phyloP scores from a whole-genome alignment of 1,284 basidiomycete species.

The Boletus holoroseus region DNA sequence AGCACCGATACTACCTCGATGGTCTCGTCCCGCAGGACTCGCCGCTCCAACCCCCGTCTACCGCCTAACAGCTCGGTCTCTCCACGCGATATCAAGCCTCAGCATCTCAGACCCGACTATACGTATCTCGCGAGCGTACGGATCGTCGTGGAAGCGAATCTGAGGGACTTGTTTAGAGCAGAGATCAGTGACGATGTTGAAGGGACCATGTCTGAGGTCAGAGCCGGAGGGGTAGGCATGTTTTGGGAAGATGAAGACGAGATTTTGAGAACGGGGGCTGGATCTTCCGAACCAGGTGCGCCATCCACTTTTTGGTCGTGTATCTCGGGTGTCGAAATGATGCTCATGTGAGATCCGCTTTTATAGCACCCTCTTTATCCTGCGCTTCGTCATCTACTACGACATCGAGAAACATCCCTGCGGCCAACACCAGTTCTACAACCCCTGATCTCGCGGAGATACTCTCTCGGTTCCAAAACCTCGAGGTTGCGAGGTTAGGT shows the following conservation, averaged over 20 bases:
- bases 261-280: constrained; percentile 4
- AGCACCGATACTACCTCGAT: neutral
- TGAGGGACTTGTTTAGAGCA: constrained; percentile 26
- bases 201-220: neutral
- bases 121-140: constrained; percentile 37
- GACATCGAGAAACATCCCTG: neutral
- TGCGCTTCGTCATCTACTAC: neutral
- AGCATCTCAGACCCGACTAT: constrained; percentile 40
- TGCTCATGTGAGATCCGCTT: neutral
- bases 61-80: constrained; percentile 1
- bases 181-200: neutral
- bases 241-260: constrained; percentile 29
- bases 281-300: constrained; percentile 6
- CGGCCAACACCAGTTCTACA: neutral
- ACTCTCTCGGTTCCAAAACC: constrained; percentile 36
- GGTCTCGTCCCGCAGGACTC: constrained; percentile 7
- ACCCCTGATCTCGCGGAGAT: constrained; percentile 20
- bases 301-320: neutral
- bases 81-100: constrained; percentile 24
- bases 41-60: constrained; percentile 15
- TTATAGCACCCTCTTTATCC: neutral
- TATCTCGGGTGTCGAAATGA: neutral
- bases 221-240: constrained; percentile 16
- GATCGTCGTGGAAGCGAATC: constrained; percentile 37
- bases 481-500: constrained; percentile 44